Evolutionary conservation across 106 monocot genomes (phyloP).

Genomic region (Iris macrosiphon): DNA sequence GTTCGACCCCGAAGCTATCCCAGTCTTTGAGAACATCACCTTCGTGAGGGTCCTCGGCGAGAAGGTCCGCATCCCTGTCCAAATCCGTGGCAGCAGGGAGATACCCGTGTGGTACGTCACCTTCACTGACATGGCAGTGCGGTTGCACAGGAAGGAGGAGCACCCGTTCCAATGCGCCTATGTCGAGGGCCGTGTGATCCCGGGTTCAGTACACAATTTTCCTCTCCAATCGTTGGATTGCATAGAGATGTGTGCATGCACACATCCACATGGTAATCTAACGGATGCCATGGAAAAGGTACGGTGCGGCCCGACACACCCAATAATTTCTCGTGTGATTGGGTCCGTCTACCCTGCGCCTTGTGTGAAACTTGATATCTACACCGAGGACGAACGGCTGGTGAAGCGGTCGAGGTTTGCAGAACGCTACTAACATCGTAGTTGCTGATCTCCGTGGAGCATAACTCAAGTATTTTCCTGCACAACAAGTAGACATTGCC

Average conservation of each 20-base stretch:
- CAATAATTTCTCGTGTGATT: too few species aligned
- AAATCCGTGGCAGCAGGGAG: conserved; percentile 42
- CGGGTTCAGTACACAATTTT: too few species aligned
- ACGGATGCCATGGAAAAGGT: too few species aligned
- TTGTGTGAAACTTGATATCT: conserved; percentile 43
- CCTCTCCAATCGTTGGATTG: too few species aligned
- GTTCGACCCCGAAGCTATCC: conserved; percentile 36
- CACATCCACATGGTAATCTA: too few species aligned
- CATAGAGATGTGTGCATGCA: too few species aligned
- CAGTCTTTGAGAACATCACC: conserved; percentile 28
- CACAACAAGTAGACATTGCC: too few species aligned
- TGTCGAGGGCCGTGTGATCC: conserved; percentile 37
- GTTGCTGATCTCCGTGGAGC: too few species aligned
- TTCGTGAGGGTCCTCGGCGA: conserved; percentile 27
- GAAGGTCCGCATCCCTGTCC: conserved; percentile 39
- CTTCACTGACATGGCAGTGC: conserved; percentile 29
- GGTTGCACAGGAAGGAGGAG: conserved; percentile 25
- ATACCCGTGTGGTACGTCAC: conserved; percentile 38
- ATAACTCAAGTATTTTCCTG: too few species aligned
- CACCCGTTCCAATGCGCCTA: conserved; percentile 46
- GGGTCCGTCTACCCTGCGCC: conserved; percentile 34
- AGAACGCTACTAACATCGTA: conserved; percentile 29
- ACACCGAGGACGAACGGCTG: conserved; percentile 33
- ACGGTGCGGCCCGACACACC: too few species aligned
- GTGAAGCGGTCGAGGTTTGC: conserved; percentile 20